Percentiles rank a stretch among this genome's conserved stretches.
Evolutionary conservation across 129 eudicot genomes (phyloP).

Genomic region (Artemisia annua): DNA sequence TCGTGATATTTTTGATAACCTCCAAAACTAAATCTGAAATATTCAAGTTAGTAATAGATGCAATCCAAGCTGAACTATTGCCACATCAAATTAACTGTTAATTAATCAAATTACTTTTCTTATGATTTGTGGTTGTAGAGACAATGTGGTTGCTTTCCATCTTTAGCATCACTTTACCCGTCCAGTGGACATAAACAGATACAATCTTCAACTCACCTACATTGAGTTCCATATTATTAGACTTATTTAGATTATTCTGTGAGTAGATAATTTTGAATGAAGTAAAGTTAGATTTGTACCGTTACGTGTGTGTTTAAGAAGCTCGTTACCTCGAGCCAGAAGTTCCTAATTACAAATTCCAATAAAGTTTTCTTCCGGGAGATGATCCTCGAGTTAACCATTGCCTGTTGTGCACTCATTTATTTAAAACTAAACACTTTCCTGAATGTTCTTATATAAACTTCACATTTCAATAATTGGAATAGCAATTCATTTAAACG

Average conservation of each 20-base stretch:
- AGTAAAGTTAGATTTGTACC: constrained; percentile 41
- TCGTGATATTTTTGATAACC: no score
- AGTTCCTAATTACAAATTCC: constrained; percentile 81
- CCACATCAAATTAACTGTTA: neutral
- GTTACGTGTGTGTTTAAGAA: constrained; percentile 86
- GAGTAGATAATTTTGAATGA: neutral
- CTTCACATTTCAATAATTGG: no score
- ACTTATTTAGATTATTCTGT: neutral
- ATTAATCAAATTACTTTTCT: constrained; percentile 57
- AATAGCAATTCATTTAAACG: no score
- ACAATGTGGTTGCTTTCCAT: constrained; percentile 95
- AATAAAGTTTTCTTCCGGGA: constrained; percentile 73
- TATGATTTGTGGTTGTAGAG: constrained; percentile 80
- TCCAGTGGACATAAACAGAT: constrained; percentile 78
- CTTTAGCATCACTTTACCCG: constrained; percentile 87
- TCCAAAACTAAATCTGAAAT: neutral
- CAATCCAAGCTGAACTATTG: neutral
- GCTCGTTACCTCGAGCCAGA: constrained; percentile 87
- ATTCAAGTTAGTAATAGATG: neutral
- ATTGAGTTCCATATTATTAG: neutral
- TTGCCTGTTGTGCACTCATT: neutral
- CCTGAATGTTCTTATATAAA: no score
- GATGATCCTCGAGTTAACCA: constrained; percentile 51
- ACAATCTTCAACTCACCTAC: constrained; percentile 97
- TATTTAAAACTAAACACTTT: no score